phyloP scores from a whole-genome alignment of 306 rosid genomes.

The Prunus armeniaca region DNA sequence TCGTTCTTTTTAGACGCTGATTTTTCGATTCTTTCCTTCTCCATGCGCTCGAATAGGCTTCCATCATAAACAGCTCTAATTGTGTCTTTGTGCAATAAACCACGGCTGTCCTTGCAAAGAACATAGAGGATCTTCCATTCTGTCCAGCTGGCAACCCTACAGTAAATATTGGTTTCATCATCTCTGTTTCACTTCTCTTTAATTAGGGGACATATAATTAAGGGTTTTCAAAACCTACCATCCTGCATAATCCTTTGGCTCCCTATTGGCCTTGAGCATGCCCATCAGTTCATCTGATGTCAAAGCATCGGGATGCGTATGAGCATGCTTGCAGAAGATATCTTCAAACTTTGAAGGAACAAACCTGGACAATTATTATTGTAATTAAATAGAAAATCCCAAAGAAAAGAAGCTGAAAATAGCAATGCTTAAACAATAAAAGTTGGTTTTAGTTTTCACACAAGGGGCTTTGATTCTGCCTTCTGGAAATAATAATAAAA shows the following conservation, averaged over 20 bases:
- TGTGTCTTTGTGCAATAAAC: constrained; percentile 62
- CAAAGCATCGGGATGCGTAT: constrained; percentile 45
- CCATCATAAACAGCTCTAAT: constrained; percentile 72
- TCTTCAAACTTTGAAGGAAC: constrained; percentile 66
- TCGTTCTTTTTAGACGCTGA: constrained; percentile 35
- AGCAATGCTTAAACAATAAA: not conserved
- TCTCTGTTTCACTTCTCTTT: not conserved
- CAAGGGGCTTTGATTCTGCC: no score
- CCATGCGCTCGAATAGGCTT: constrained; percentile 61
- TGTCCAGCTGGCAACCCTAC: constrained; percentile 45
- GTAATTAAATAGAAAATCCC: not conserved
- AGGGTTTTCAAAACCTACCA: constrained; percentile 37
- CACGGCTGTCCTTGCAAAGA: constrained; percentile 70
- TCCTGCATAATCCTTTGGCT: constrained; percentile 56
- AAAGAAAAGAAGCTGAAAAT: not conserved
- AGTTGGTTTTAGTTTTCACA: no score
- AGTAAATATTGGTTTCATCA: not conserved
- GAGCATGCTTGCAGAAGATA: constrained; percentile 61
- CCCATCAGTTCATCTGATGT: constrained; percentile 54
- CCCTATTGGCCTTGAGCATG: constrained; percentile 53
- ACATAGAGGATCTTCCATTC: constrained; percentile 68
- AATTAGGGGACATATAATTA: no score
- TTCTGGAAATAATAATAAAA: no score
- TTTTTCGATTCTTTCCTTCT: constrained; percentile 28
- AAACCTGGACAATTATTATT: constrained; percentile 41